Evolutionary conservation across 352 stramenopile species (phyloP).

Genomic region (Phytophthora colocasiae): DNA sequence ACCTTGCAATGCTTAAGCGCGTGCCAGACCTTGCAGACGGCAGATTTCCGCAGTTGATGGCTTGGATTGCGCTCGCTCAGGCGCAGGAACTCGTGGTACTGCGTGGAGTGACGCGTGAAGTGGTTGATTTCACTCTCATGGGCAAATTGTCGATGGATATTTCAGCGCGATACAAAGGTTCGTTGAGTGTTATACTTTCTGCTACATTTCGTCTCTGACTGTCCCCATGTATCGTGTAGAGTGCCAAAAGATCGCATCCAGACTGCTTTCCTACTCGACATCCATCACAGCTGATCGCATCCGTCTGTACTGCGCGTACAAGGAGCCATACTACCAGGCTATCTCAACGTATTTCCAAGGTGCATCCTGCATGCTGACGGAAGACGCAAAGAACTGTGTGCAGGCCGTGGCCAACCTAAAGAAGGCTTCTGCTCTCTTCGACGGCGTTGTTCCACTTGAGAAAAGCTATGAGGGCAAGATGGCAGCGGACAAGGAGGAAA

Average conservation of each 20-base stretch:
- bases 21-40: constrained; percentile 64
- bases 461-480: constrained; percentile 52
- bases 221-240: constrained; percentile 17
- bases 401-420: constrained; percentile 72
- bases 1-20: constrained; percentile 49
- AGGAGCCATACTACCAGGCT: constrained; percentile 64
- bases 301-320: constrained; percentile 61
- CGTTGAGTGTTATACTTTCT: background rate
- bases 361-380: constrained; percentile 55
- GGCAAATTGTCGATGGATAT: constrained; percentile 70
- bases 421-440: constrained; percentile 45
- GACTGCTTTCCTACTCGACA: constrained; percentile 45
- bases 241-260: constrained; percentile 36
- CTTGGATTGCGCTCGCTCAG: constrained; percentile 67
- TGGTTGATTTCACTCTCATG: constrained; percentile 74
- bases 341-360: constrained; percentile 74
- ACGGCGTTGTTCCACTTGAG: constrained; percentile 40
- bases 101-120: constrained; percentile 61
- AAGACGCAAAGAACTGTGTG: constrained; percentile 56
- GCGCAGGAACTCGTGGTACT: constrained; percentile 75
- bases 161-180: constrained; percentile 56
- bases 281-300: constrained; percentile 50
- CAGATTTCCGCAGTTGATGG: constrained; percentile 53
- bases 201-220: too few species aligned
- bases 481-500: constrained; percentile 42